Conservation (phyloP, 257 asterid species). For the Solanum bulbocastanum region DNA sequence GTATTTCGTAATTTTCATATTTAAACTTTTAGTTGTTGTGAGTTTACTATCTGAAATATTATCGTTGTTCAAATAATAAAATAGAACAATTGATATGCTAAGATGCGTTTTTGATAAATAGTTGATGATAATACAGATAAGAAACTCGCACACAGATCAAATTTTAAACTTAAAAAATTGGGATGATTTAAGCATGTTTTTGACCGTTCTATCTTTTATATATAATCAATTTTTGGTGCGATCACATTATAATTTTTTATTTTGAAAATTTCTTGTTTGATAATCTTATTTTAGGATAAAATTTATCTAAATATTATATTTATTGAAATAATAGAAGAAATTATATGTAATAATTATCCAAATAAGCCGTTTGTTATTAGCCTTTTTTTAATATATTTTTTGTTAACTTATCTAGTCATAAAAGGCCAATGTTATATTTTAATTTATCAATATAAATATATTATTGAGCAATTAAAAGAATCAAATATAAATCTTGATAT, state of each 20-base stretch:
- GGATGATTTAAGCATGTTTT: background rate
- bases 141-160: too few relatives aligned
- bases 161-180: too few relatives aligned
- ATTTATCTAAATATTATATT: background rate
- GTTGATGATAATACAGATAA: rapidly evolving
- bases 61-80: too few relatives aligned
- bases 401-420: background rate
- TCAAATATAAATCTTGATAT: background rate
- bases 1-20: too few relatives aligned
- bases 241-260: too few relatives aligned
- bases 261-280: too few relatives aligned
- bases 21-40: too few relatives aligned
- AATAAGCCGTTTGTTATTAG: background rate
- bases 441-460: background rate
- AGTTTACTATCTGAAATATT: too few relatives aligned
- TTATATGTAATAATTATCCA: background rate
- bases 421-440: background rate
- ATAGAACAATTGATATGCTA: too few relatives aligned
- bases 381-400: background rate
- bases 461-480: background rate
- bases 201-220: rapidly evolving
- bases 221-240: too few relatives aligned
- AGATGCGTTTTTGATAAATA: too few relatives aligned
- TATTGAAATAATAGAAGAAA: background rate
- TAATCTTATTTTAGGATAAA: too few relatives aligned